Percentiles rank a stretch among this genome's conserved stretches.
phyloP scores from a whole-genome alignment of 78 protist genomes.

The Isochrysis galbana region DNA sequence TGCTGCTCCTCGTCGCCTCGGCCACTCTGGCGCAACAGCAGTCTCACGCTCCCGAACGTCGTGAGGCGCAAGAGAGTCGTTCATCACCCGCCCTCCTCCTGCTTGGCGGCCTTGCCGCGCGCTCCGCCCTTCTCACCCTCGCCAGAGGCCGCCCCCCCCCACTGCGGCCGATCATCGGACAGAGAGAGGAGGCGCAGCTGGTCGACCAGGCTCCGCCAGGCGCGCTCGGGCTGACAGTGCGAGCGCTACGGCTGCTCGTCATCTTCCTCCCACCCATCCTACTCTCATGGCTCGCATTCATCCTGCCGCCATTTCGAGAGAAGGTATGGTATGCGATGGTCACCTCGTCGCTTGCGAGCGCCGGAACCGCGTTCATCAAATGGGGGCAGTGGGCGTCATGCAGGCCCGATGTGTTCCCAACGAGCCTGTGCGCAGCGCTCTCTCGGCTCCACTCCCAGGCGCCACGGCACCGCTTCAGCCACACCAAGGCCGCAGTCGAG shows the following conservation, averaged over 20 bases:
- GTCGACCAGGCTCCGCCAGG: background rate
- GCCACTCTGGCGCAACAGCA: too few species aligned
- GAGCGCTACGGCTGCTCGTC: background rate
- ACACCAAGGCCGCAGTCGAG: background rate
- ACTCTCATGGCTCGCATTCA: background rate
- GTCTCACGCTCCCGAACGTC: too few species aligned
- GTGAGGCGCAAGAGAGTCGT: too few species aligned
- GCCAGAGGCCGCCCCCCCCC: background rate
- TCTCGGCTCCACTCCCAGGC: background rate
- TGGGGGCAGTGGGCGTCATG: slow-evolving; percentile 48
- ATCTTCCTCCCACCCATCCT: background rate
- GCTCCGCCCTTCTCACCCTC: background rate
- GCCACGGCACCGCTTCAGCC: background rate
- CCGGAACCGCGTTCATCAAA: slow-evolving; percentile 62
- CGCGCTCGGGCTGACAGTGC: background rate
- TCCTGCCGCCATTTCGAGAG: background rate
- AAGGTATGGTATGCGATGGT: background rate
- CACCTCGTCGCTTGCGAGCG: background rate
- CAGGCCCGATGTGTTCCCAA: background rate
- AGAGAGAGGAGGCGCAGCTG: background rate
- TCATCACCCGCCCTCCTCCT: background rate
- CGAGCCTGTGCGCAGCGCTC: background rate
- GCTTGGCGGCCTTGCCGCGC: background rate
- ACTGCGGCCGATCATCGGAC: background rate
- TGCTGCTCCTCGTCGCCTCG: too few species aligned